Percentiles rank a stretch among this genome's conserved stretches.
Conservation (phyloP, 2,329 filamentous ascomycete genomes). For the Chrysosporium keratinophilum region DNA sequence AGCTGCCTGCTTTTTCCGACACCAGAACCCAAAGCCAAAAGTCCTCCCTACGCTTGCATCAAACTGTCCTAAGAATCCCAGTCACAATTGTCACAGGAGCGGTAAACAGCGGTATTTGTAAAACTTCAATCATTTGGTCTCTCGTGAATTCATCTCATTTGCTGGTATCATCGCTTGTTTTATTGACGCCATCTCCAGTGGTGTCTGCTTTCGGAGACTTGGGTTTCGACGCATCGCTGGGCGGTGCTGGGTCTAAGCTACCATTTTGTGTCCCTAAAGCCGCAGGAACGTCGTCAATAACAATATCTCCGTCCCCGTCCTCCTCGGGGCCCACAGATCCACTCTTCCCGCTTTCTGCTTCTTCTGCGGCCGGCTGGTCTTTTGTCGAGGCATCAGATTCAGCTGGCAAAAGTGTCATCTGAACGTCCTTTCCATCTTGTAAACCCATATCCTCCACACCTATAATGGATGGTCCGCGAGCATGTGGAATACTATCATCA, state of each 20-base stretch:
- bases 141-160: background rate
- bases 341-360: constrained; percentile 14
- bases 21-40: no score
- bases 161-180: background rate
- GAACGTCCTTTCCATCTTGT: constrained; percentile 46
- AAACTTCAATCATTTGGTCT: background rate
- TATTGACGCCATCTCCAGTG: background rate
- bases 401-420: constrained; percentile 28
- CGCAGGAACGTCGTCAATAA: constrained; percentile 24
- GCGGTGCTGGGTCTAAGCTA: background rate
- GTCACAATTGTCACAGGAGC: background rate
- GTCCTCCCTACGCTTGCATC: no score
- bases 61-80: no score
- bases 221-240: background rate
- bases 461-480: constrained; percentile 71
- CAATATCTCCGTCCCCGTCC: constrained; percentile 31
- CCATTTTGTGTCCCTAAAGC: background rate
- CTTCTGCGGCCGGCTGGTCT: constrained; percentile 10
- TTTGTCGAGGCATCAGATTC: constrained; percentile 15
- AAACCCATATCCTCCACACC: constrained; percentile 79
- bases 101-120: background rate
- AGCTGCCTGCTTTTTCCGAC: no score
- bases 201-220: background rate
- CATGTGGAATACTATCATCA: constrained; percentile 58
- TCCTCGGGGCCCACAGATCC: constrained; percentile 14